A percentile compares a stretch with the other conserved stretches of the same genome.
Conservation (phyloP, 352 stramenopile species). For the Vaucheria bursata region DNA sequence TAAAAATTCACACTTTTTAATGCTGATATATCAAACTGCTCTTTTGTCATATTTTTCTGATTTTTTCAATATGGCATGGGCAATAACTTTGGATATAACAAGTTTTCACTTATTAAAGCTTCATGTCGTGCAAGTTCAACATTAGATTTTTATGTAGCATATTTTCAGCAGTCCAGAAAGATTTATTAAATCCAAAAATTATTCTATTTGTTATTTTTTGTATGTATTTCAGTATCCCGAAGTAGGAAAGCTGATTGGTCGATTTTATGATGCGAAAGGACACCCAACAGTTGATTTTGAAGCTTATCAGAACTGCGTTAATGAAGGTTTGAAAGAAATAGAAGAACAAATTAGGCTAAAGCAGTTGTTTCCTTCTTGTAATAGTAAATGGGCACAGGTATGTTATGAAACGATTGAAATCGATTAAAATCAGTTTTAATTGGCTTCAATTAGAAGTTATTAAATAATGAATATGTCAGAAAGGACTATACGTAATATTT, state of each 20-base stretch:
- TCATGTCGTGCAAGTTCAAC: no score
- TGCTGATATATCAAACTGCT: no score
- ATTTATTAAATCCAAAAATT: no score
- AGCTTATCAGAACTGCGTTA: background rate
- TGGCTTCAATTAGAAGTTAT: background rate
- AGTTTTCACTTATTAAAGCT: no score
- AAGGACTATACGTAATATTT: background rate
- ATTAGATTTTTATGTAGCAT: no score
- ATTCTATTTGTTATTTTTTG: no score
- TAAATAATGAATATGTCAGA: background rate
- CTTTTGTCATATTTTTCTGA: no score
- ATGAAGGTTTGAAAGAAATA: background rate
- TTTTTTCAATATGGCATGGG: no score
- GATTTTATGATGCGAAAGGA: background rate
- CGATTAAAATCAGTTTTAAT: background rate
- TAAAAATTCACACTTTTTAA: no score
- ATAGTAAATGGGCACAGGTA: background rate
- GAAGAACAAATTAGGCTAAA: background rate
- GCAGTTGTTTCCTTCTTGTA: slow-evolving; percentile 5
- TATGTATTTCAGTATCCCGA: background rate
- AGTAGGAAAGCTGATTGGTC: slow-evolving; percentile 2
- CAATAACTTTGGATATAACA: no score
- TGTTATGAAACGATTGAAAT: background rate
- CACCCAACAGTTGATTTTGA: background rate
- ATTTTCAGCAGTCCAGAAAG: no score